These are phyloP conservation scores for Tricholoma hemisulphureum DNA, from an alignment of 768 basidiomycete species.

Conservation along the genomic window DNA sequence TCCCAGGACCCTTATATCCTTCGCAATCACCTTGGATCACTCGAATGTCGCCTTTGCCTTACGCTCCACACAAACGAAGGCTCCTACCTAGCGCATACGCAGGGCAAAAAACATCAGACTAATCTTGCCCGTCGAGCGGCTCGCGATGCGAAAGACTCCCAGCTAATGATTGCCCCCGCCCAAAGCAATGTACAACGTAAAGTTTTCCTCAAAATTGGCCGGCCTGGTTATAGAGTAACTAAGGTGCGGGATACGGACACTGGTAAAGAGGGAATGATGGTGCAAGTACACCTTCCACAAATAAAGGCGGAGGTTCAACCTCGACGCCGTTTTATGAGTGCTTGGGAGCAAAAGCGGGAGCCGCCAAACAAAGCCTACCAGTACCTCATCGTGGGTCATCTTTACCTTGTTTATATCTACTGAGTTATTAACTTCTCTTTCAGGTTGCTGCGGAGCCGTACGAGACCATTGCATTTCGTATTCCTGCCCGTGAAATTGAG, in stretches of 20 bases:
- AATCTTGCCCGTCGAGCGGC: constrained; percentile 97
- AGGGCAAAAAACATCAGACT: constrained; percentile 99
- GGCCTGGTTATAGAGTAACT: constrained; percentile 93
- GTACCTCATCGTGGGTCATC: constrained; percentile 85
- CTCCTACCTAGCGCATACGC: constrained; percentile 97
- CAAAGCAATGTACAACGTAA: constrained; percentile 83
- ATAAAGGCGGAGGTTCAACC: constrained; percentile 85
- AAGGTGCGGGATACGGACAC: constrained; percentile 92
- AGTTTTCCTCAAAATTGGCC: constrained; percentile 95
- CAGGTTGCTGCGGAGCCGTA: constrained; percentile 99
- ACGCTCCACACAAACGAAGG: constrained; percentile 99
- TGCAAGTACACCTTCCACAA: constrained; percentile 94
- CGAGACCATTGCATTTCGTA: constrained; percentile 98
- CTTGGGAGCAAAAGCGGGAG: constrained; percentile 96
- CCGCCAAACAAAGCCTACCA: constrained; percentile 96
- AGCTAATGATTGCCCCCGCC: constrained; percentile 83
- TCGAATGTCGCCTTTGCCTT: constrained; percentile 96
- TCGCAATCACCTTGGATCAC: constrained; percentile 95
- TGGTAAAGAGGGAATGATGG: constrained; percentile 95
- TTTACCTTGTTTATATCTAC: neutral
- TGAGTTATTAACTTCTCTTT: constrained; percentile 28
- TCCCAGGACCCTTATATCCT: constrained; percentile 94
- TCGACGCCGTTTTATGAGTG: constrained; percentile 90
- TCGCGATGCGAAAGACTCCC: constrained; percentile 93
- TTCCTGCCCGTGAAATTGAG: constrained; percentile 96